Evolutionary conservation across 2,329 filamentous ascomycete species (phyloP).

Genomic region (Cercospora sp.): DNA sequence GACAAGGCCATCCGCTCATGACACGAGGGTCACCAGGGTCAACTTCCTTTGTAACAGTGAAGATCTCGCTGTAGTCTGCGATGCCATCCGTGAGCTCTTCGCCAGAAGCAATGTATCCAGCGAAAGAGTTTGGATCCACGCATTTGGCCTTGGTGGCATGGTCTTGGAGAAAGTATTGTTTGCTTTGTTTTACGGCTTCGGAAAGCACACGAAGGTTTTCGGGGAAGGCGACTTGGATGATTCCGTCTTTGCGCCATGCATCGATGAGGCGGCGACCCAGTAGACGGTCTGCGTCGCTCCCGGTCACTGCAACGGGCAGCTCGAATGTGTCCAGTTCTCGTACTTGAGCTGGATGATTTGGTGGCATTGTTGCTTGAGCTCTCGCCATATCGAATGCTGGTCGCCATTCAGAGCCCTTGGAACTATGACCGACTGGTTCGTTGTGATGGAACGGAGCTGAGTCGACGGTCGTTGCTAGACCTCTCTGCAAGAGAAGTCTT

Average conservation of each 20-base stretch:
- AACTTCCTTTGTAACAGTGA: slow-evolving; percentile 21
- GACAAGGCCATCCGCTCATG: slow-evolving; percentile 13
- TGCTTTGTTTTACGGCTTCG: slow-evolving; percentile 18
- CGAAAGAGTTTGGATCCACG: slow-evolving; percentile 17
- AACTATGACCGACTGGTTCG: neutral
- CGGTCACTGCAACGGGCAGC: slow-evolving; percentile 16
- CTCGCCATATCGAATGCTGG: slow-evolving; percentile 6
- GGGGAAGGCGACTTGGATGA: slow-evolving; percentile 14
- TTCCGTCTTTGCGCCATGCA: slow-evolving; percentile 20
- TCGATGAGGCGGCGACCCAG: slow-evolving; percentile 2
- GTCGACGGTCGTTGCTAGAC: neutral
- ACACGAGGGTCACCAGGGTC: slow-evolving; percentile 9
- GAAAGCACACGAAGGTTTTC: slow-evolving; percentile 13
- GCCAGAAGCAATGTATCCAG: slow-evolving; percentile 19
- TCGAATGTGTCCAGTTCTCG: slow-evolving; percentile 17
- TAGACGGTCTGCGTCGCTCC: slow-evolving; percentile 7
- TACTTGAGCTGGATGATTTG: slow-evolving; percentile 9
- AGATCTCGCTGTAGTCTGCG: slow-evolving; percentile 21
- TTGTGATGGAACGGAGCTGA: neutral
- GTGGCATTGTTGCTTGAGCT: slow-evolving; percentile 13
- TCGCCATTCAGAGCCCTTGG: neutral
- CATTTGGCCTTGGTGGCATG: slow-evolving; percentile 13
- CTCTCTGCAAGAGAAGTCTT: neutral
- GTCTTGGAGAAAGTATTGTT: slow-evolving; percentile 14
- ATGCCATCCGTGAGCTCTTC: slow-evolving; percentile 21